Evolutionary conservation across 2,329 filamentous ascomycete genomes (phyloP).

Genomic region (Mollisia scopiformis): DNA sequence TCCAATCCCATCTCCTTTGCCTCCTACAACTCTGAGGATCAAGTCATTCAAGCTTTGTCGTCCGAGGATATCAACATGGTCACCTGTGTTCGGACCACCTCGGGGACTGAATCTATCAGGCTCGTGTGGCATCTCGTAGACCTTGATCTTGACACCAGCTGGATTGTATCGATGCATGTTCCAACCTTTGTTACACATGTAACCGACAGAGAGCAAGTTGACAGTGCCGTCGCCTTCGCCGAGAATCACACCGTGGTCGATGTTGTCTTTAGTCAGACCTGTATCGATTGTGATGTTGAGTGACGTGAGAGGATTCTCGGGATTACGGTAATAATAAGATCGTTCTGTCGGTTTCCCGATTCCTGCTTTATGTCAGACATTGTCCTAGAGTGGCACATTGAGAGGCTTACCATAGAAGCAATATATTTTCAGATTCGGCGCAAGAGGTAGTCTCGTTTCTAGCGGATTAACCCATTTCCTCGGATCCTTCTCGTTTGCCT

Average conservation of each 20-base stretch:
- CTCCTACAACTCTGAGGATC: conserved; percentile 83
- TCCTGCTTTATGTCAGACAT: conserved; percentile 38
- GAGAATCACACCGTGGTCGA: conserved; percentile 91
- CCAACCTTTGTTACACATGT: conserved; percentile 98
- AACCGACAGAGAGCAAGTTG: conserved; percentile 86
- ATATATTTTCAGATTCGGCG: conserved; percentile 90
- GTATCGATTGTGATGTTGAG: conserved; percentile 78
- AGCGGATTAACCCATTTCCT: conserved; percentile 95
- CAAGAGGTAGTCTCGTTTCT: conserved; percentile 82
- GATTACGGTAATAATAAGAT: conserved; percentile 82
- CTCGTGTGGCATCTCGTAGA: conserved; percentile 96
- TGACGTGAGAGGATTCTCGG: conserved; percentile 65
- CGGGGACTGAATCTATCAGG: conserved; percentile 89
- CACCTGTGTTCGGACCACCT: conserved; percentile 71
- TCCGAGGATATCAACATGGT: conserved; percentile 96
- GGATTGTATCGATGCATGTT: conserved; percentile 93
- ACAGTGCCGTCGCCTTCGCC: conserved; percentile 97
- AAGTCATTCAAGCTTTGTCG: conserved; percentile 88
- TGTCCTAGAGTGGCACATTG: background rate
- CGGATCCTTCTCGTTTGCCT: conserved; percentile 76
- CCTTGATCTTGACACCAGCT: conserved; percentile 76
- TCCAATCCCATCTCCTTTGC: conserved; percentile 77
- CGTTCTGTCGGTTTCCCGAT: conserved; percentile 93
- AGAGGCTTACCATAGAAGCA: conserved; percentile 77
- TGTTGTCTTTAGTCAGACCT: conserved; percentile 57